phyloP scores from a whole-genome alignment of 2,329 filamentous ascomycete species.

The Pseudocercospora crystallina region DNA sequence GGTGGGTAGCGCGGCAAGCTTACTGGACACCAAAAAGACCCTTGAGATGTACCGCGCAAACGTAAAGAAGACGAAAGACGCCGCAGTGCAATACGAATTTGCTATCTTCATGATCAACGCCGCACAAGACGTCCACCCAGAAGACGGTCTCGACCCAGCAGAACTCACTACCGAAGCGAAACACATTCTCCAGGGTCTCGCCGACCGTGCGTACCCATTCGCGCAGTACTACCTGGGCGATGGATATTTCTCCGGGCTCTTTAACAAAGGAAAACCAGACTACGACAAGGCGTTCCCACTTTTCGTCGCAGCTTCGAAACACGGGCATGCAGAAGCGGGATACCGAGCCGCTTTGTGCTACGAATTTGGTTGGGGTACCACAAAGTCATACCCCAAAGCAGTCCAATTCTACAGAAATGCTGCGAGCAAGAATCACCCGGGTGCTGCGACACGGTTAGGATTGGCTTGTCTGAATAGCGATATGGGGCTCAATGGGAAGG shows the following conservation, averaged over 20 bases:
- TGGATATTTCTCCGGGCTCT: constrained; percentile 89
- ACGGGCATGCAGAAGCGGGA: constrained; percentile 92
- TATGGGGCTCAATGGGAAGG: constrained; percentile 69
- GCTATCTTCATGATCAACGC: constrained; percentile 90
- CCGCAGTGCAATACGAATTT: constrained; percentile 91
- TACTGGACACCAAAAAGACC: constrained; percentile 88
- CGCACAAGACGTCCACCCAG: constrained; percentile 69
- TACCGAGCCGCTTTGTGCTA: constrained; percentile 94
- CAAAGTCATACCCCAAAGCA: constrained; percentile 85
- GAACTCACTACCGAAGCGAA: constrained; percentile 84
- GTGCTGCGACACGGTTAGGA: constrained; percentile 88
- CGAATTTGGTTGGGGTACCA: constrained; percentile 96
- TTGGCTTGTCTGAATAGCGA: constrained; percentile 88
- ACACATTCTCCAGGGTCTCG: constrained; percentile 79
- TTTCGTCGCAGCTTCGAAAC: constrained; percentile 91
- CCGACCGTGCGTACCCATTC: constrained; percentile 89
- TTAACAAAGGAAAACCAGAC: constrained; percentile 91
- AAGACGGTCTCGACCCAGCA: constrained; percentile 42
- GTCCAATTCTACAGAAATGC: constrained; percentile 89
- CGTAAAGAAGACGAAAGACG: constrained; percentile 93
- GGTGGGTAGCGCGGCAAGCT: constrained; percentile 84
- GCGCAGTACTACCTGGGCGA: constrained; percentile 97
- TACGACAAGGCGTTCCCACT: constrained; percentile 88
- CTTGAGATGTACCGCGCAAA: constrained; percentile 97
- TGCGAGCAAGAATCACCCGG: constrained; percentile 90